A percentile compares a stretch with the other conserved stretches of the same genome.
These are phyloP conservation scores for Selaginella tamariscina DNA, from an alignment of 75 land plant species.

Conservation along the genomic window DNA sequence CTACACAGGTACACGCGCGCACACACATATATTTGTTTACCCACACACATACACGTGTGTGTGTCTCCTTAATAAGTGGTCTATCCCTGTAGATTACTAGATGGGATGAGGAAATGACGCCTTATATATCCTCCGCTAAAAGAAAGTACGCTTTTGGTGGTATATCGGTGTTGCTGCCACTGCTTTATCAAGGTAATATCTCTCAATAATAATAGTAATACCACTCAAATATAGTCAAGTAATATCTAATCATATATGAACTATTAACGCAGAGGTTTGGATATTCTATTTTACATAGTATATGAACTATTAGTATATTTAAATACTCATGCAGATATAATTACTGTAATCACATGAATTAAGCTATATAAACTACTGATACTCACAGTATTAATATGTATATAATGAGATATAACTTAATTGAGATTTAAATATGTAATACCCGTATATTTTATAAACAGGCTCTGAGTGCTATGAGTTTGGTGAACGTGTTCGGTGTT, in stretches of 20 bases:
- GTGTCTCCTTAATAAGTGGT: not conserved
- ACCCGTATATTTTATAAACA: conserved; percentile 23
- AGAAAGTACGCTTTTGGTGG: conserved; percentile 93
- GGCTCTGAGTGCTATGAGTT: conserved; percentile 79
- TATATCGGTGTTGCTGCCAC: conserved; percentile 72
- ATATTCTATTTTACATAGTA: not conserved
- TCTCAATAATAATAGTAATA: not conserved
- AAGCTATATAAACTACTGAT: no score
- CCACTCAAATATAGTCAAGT: no score
- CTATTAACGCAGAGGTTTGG: not conserved
- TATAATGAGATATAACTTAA: not conserved
- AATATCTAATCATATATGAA: not conserved
- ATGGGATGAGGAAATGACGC: conserved; percentile 88
- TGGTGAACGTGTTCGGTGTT: conserved; percentile 81
- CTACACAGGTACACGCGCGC: conserved; percentile 62
- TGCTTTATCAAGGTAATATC: conserved; percentile 63
- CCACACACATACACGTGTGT: no score
- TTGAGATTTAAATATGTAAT: not conserved
- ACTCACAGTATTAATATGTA: not conserved
- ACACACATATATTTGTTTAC: no score
- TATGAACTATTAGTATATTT: no score
- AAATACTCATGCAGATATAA: not conserved
- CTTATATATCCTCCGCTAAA: conserved; percentile 59
- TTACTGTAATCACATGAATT: no score
- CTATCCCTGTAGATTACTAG: conserved; percentile 58